Conservation (phyloP, 352 stramenopile species). For the Phytopythium mirpurense region DNA sequence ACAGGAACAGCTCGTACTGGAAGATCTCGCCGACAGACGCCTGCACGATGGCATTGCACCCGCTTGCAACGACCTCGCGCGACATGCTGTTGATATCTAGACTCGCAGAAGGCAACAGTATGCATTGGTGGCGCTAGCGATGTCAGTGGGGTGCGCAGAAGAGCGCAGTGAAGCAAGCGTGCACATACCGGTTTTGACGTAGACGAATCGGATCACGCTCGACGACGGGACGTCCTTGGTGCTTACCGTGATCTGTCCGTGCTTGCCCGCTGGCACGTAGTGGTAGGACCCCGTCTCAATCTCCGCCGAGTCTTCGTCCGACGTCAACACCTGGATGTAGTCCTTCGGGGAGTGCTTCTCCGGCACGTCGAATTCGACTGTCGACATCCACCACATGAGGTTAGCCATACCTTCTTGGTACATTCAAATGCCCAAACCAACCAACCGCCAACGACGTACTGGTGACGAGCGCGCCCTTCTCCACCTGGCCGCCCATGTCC, state of each 20-base stretch:
- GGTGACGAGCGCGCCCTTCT: constrained; percentile 80
- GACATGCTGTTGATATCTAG: constrained; percentile 85
- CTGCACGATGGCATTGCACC: constrained; percentile 81
- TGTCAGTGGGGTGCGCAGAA: no score
- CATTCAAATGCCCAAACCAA: neutral
- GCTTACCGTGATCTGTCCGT: constrained; percentile 74
- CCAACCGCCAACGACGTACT: constrained; percentile 25
- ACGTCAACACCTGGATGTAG: constrained; percentile 84
- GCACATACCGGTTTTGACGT: constrained; percentile 66
- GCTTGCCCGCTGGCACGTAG: constrained; percentile 50
- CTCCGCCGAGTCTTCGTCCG: constrained; percentile 59
- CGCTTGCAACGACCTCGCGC: constrained; percentile 74
- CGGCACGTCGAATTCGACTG: constrained; percentile 78
- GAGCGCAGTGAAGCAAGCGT: no score
- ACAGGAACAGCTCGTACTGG: constrained; percentile 85
- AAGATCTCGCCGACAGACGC: constrained; percentile 84
- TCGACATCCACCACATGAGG: constrained; percentile 2
- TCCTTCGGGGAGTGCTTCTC: constrained; percentile 81
- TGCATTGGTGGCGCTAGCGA: neutral
- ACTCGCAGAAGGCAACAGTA: neutral
- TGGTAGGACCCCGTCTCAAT: constrained; percentile 79
- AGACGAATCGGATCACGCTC: constrained; percentile 78
- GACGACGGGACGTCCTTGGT: constrained; percentile 60
- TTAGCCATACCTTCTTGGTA: constrained; percentile 8
- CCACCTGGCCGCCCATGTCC: constrained; percentile 77